These are phyloP conservation scores for Leccinum insolens DNA, from an alignment of 1,284 basidiomycete species.

Conservation along the genomic window DNA sequence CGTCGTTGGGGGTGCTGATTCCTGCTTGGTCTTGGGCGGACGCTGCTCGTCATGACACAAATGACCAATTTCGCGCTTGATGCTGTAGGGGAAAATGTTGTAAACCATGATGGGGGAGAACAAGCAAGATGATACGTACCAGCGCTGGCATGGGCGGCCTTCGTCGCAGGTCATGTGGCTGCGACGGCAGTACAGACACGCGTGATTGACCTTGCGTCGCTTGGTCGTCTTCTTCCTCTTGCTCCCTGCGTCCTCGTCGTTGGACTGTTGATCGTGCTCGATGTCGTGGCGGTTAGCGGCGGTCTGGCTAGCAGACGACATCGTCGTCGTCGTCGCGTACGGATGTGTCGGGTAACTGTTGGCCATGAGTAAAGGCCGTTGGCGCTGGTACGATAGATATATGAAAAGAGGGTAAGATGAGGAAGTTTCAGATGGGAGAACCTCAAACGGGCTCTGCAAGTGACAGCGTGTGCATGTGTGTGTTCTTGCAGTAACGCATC, in stretches of 20 bases:
- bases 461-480: slow-evolving; percentile 28
- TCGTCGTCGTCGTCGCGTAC: slow-evolving; percentile 23
- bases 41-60: slow-evolving; percentile 87
- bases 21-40: slow-evolving; percentile 49
- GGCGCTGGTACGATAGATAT: slow-evolving; percentile 13
- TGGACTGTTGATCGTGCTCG: slow-evolving; percentile 27
- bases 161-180: slow-evolving; percentile 86
- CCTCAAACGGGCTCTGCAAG: slow-evolving; percentile 22
- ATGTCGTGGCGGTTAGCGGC: slow-evolving; percentile 18
- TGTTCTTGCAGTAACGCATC: slow-evolving; percentile 1
- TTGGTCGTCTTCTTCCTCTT: slow-evolving; percentile 58
- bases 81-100: slow-evolving; percentile 30
- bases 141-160: slow-evolving; percentile 86
- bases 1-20: slow-evolving; percentile 16
- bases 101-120: background rate
- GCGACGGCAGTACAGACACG: slow-evolving; percentile 87
- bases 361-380: slow-evolving; percentile 23
- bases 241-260: slow-evolving; percentile 28
- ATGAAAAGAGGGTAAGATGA: slow-evolving; percentile 10
- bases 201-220: slow-evolving; percentile 85
- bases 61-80: slow-evolving; percentile 92
- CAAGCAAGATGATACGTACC: slow-evolving; percentile 54
- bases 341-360: slow-evolving; percentile 33
- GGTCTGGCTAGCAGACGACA: slow-evolving; percentile 21
- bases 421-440: slow-evolving; percentile 27